Percentiles rank a stretch among this genome's conserved stretches.
phyloP scores from a whole-genome alignment of 495 filamentous ascomycete genomes.

The Talaromyces wortmannii region DNA sequence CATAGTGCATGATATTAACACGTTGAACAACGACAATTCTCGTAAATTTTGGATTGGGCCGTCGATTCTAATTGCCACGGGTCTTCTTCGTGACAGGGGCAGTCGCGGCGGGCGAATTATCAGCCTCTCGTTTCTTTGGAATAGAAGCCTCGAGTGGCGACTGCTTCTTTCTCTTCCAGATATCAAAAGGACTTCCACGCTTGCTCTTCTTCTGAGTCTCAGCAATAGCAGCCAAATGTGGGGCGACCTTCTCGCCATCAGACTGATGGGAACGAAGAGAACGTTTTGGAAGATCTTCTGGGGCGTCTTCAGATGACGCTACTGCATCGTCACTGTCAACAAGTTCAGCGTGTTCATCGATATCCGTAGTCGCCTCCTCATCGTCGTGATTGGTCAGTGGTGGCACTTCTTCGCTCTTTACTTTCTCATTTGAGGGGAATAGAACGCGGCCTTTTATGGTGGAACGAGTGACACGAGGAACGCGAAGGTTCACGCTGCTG shows the following conservation, averaged over 20 bases:
- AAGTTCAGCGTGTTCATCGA: slow-evolving; percentile 47
- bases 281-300: slow-evolving; percentile 1
- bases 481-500: slow-evolving; percentile 16
- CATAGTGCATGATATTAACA: neutral
- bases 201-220: slow-evolving; percentile 22
- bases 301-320: slow-evolving; percentile 4
- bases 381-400: slow-evolving; percentile 38
- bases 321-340: slow-evolving; percentile 34
- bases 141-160: slow-evolving; percentile 13
- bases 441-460: slow-evolving; percentile 79
- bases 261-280: slow-evolving; percentile 23
- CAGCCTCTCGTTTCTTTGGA: slow-evolving; percentile 25
- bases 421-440: slow-evolving; percentile 51
- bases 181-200: slow-evolving; percentile 57
- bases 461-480: slow-evolving; percentile 59
- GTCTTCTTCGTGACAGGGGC: slow-evolving; percentile 24
- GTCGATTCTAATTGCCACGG: slow-evolving; percentile 5
- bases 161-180: slow-evolving; percentile 57
- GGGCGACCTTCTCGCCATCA: slow-evolving; percentile 17
- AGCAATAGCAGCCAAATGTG: slow-evolving; percentile 24
- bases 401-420: slow-evolving; percentile 30
- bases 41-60: neutral
- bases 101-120: slow-evolving; percentile 13
- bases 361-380: slow-evolving; percentile 47
- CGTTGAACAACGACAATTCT: neutral